Base-by-base conservation (phyloP, 2,329 filamentous ascomycete species). In the Chaetomiaceae sp. region DNA sequence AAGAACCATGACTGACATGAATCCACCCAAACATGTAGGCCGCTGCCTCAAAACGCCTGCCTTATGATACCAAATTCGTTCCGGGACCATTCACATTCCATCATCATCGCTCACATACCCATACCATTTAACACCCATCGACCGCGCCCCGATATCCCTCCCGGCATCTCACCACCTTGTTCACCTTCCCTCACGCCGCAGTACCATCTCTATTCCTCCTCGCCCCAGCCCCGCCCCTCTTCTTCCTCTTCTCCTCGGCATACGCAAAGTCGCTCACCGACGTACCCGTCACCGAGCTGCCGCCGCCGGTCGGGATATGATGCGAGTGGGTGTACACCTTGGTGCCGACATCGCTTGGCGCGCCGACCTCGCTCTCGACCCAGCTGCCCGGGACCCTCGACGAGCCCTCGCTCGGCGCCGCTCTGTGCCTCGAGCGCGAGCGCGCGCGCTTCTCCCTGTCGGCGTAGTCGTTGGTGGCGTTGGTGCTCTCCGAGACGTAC, bases 241-340 rank as follows among this genome's bases (percentile, higher is more conserved):
- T 69, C 68, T 68, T 72, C 23, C 74, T 62, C 64, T 69, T 72
- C 65, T 76, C 73, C 58, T 76, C 70, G 1, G 67, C 62, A 46
- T 75, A 73, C 25, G 63, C 59, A 41, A 60, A 60, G 40, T 75
- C 72, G 43, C 64, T 67, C 11, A 64, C 58, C 30, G 64, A 64
- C 2, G 61, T 69, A 25, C 37, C 53, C 29, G 43, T 14, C 18
- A 30, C 53, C 8, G 48, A 47, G 11, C 42, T 46, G 4, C 38
- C 30, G 20, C 41, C 33, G n/a, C 48, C 60, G 62, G 79, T 78
- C 2, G 80, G 79, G 64, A 81, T 78, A 33, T 65, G 63, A 21
- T 63, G 61, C 20, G 75, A 67, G 59, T 81, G 78, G 58, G 71
- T 72, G 62, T 83, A 82, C 33, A 77, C 74, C 73, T 81, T 82